phyloP scores from a whole-genome alignment of 2,329 filamentous ascomycete species.

The Clonostachys solani region DNA sequence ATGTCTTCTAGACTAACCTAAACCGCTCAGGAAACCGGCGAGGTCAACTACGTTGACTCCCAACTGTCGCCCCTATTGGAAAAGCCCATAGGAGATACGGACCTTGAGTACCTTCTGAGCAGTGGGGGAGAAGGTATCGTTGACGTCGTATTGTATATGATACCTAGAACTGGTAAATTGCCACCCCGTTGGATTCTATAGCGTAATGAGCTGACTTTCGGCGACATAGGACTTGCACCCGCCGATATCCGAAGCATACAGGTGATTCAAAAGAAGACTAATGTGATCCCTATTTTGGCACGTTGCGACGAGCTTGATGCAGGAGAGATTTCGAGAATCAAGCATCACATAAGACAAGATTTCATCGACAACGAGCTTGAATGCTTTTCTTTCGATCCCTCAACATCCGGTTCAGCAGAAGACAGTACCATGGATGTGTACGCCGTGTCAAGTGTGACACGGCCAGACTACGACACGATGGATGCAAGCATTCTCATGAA shows the following conservation, averaged over 20 bases:
- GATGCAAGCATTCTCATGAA: slow-evolving; percentile 93
- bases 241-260: slow-evolving; percentile 68
- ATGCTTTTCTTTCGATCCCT: slow-evolving; percentile 58
- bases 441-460: slow-evolving; percentile 71
- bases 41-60: slow-evolving; percentile 68
- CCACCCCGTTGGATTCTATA: background rate
- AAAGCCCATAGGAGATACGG: slow-evolving; percentile 63
- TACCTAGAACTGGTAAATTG: slow-evolving; percentile 60
- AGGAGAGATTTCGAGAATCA: slow-evolving; percentile 53
- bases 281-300: slow-evolving; percentile 78
- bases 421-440: slow-evolving; percentile 48
- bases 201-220: slow-evolving; percentile 3
- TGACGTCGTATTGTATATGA: slow-evolving; percentile 80
- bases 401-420: slow-evolving; percentile 16
- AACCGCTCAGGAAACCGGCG: slow-evolving; percentile 33
- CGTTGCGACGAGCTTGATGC: slow-evolving; percentile 66
- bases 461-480: slow-evolving; percentile 75
- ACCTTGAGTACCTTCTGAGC: slow-evolving; percentile 73
- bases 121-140: slow-evolving; percentile 80
- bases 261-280: slow-evolving; percentile 68
- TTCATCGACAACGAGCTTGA: slow-evolving; percentile 54
- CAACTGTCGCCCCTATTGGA: slow-evolving; percentile 19
- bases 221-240: slow-evolving; percentile 16
- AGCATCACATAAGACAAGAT: slow-evolving; percentile 52
- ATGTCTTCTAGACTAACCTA: too few species aligned